Conservation (phyloP, 306 rosid genomes). For the Glycine latifolia region DNA sequence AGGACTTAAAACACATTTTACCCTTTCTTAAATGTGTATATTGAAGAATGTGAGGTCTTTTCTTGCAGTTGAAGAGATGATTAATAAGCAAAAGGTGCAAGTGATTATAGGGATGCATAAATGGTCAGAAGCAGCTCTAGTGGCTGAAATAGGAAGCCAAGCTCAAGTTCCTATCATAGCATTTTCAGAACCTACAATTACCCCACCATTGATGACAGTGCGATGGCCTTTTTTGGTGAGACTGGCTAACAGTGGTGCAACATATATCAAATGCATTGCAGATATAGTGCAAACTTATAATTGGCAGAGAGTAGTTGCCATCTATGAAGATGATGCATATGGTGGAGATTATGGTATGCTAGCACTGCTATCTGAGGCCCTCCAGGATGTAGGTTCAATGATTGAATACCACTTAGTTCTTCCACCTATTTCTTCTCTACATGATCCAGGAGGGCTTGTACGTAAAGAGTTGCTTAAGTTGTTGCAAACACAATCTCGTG, state of each 20-base stretch:
- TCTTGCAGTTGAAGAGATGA: conserved; percentile 61
- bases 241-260: conserved; percentile 47
- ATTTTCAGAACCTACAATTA: conserved; percentile 56
- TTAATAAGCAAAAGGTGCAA: conserved; percentile 49
- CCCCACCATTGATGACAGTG: conserved; percentile 47
- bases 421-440: conserved; percentile 59
- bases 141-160: conserved; percentile 62
- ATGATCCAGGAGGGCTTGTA: conserved; percentile 49
- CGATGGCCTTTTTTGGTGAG: conserved; percentile 66
- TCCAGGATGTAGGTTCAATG: conserved; percentile 54
- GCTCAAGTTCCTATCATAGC: conserved; percentile 65
- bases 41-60: neutral
- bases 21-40: neutral
- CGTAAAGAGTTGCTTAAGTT: conserved; percentile 58
- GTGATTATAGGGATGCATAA: conserved; percentile 65
- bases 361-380: conserved; percentile 66
- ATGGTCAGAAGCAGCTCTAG: conserved; percentile 65
- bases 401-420: conserved; percentile 65
- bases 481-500: conserved; percentile 57
- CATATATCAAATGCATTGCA: conserved; percentile 57
- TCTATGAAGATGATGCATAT: conserved; percentile 63
- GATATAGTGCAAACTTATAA: conserved; percentile 48
- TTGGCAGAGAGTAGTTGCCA: conserved; percentile 64
- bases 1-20: neutral
- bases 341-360: conserved; percentile 62